Percentiles rank a stretch among this genome's conserved stretches.
These are phyloP conservation scores for Vanrija humicola DNA, from an alignment of 1,284 basidiomycete genomes.

Conservation along the genomic window DNA sequence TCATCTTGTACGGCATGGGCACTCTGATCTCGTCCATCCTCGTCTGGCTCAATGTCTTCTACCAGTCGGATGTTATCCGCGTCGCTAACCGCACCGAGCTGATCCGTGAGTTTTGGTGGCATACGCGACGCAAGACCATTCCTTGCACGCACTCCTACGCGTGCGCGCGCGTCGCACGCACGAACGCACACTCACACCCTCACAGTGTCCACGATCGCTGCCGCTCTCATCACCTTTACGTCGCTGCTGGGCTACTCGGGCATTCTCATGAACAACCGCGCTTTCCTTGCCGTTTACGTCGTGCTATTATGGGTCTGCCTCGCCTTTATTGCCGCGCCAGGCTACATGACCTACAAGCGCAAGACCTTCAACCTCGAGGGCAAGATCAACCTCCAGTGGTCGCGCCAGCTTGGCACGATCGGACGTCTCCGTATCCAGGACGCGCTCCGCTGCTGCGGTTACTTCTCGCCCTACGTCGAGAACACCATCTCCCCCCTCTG, in stretches of 20 bases:
- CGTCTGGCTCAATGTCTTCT: conserved; percentile 64
- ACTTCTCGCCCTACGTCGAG: conserved; percentile 62
- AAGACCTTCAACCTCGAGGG: conserved; percentile 67
- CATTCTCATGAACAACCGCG: conserved; percentile 67
- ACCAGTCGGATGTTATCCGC: conserved; percentile 59
- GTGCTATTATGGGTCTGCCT: conserved; percentile 67
- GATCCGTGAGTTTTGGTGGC: conserved; percentile 45
- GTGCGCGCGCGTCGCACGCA: background rate
- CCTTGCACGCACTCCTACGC: background rate
- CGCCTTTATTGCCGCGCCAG: conserved; percentile 60
- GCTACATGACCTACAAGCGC: conserved; percentile 65
- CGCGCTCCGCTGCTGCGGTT: conserved; percentile 64
- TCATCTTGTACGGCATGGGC: conserved; percentile 56
- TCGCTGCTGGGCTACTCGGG: conserved; percentile 64
- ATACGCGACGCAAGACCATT: background rate
- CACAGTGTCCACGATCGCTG: conserved; percentile 59
- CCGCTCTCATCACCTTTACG: conserved; percentile 59
- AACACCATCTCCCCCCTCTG: conserved; percentile 63
- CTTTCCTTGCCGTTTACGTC: conserved; percentile 66
- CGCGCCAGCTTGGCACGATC: conserved; percentile 54
- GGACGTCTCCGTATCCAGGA: conserved; percentile 63
- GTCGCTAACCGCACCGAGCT: conserved; percentile 62
- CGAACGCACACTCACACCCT: background rate
- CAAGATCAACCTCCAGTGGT: conserved; percentile 68
- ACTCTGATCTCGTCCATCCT: conserved; percentile 58